These are phyloP conservation scores for Fusarium euwallaceae DNA, from an alignment of 2,329 filamentous ascomycete genomes.

Conservation along the genomic window DNA sequence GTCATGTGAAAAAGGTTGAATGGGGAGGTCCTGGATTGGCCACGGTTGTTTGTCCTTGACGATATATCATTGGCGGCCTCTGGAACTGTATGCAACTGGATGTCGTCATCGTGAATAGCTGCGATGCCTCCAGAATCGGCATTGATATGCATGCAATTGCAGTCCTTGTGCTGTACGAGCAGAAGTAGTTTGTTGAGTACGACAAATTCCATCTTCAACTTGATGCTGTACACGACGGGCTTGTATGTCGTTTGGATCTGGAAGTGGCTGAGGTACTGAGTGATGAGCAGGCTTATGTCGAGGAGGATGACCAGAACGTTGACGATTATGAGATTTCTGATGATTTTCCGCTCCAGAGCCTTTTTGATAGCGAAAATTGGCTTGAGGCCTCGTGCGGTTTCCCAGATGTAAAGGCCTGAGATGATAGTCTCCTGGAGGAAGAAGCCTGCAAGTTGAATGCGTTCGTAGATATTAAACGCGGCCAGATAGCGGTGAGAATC, in stretches of 20 bases:
- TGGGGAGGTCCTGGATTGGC: background rate
- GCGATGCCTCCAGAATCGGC: constrained; percentile 10
- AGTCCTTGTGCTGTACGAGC: constrained; percentile 28
- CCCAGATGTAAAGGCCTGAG: constrained; percentile 36
- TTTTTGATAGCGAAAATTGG: constrained; percentile 33
- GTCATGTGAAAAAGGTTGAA: background rate
- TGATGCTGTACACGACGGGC: constrained; percentile 39
- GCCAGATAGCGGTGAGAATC: constrained; percentile 18
- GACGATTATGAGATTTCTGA: constrained; percentile 32
- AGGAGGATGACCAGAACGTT: constrained; percentile 39
- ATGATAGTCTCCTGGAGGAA: constrained; percentile 36
- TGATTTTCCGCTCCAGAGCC: constrained; percentile 28
- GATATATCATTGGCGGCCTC: background rate
- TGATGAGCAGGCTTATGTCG: constrained; percentile 29
- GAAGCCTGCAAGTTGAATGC: constrained; percentile 35
- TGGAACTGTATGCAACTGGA: background rate
- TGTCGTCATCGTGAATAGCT: background rate
- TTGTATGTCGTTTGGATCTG: constrained; percentile 40
- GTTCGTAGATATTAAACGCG: constrained; percentile 36
- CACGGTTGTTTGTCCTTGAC: background rate
- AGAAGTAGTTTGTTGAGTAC: constrained; percentile 35
- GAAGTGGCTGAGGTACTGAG: constrained; percentile 36
- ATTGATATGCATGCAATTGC: constrained; percentile 35
- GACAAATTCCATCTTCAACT: constrained; percentile 39
- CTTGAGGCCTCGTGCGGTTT: constrained; percentile 29